Evolutionary conservation across 108 stramenopile genomes (phyloP).

Genomic region (Nitzschia sp.): DNA sequence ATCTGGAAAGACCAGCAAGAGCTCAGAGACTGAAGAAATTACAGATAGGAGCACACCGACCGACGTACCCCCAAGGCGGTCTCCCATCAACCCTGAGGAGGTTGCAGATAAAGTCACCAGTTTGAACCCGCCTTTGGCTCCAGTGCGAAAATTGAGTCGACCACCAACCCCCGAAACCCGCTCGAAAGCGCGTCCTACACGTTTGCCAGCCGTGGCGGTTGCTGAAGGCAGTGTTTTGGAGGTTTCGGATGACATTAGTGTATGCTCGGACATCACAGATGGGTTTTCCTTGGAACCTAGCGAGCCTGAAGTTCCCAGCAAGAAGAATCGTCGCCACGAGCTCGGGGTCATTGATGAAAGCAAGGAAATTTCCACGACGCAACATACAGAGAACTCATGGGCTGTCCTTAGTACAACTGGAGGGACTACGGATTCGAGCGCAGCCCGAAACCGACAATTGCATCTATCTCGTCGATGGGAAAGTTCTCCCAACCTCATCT

Average conservation of each 20-base stretch:
- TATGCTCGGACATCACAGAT: constrained; percentile 11
- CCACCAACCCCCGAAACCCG: constrained; percentile 1
- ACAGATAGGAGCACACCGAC: no score
- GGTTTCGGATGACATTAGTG: constrained; percentile 13
- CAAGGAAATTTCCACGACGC: not conserved
- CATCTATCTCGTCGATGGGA: constrained; percentile 16
- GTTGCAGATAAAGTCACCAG: no score
- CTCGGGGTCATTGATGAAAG: constrained; percentile 4
- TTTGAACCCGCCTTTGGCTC: not conserved
- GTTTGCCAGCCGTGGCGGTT: constrained; percentile 3
- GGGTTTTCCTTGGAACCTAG: constrained; percentile 10
- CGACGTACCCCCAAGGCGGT: no score
- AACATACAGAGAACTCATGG: constrained; percentile 7
- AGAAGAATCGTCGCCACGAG: not conserved
- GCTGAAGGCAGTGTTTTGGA: constrained; percentile 9
- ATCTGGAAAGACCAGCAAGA: no score
- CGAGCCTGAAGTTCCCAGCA: constrained; percentile 1
- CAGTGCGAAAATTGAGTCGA: constrained; percentile 11
- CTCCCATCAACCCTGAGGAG: no score
- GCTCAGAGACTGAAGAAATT: no score
- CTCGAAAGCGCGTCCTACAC: not conserved
- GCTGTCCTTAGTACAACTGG: constrained; percentile 3
- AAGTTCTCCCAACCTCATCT: not conserved
- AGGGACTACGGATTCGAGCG: not conserved
- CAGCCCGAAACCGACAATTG: not conserved